Base-by-base conservation (phyloP, 306 rosid species). In the Lathyrus aphaca region DNA sequence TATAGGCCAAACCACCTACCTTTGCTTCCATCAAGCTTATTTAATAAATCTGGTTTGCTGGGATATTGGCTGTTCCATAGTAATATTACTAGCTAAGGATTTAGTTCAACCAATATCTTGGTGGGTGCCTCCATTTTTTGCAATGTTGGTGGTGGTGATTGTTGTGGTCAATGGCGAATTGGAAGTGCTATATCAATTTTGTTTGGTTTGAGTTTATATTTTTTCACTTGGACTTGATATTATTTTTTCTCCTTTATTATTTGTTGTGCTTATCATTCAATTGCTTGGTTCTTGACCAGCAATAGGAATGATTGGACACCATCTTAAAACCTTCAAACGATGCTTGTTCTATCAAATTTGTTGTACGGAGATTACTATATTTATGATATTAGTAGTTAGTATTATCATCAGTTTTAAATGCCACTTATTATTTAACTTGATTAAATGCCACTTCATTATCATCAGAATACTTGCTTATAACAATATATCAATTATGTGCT, bases 281-380 rank as follows among this genome's bases (percentile, higher is more conserved):
- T 64, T 74, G 61, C 53, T 71, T 67, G 82, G 81, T 60, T 75
- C 37, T 54, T 74, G 58, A 59, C 77, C 81, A 76, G 84, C 78
- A 42, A 35, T 61, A 56, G 77, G 73, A 72, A 56, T 55, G 54
- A 65, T 59, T 54, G 78, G 59, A 63, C 14, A 19, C 64, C 21
- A 40, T 75, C 63, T 65, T 13, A 6, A 50, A 68, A 68, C 16
- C 17, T 68, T 30, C 64, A 61, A 43, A 51, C 16, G n/a, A 43
- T 17, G 30, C 40, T 25, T 62, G 45, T 68, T 71, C 27, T 57
- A 54, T 39, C 27, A 71, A 71, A 42, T 69, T 37, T 66, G 71
- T 72, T 72, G 82, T 80, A 70, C 66, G 23, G 51, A 55, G 42
- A 66, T 4, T 70, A 48, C 63, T 75, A 32, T 69, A 30, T 70